phyloP scores from a whole-genome alignment of 495 filamentous ascomycete genomes.

The Astrocystis sublimbata region DNA sequence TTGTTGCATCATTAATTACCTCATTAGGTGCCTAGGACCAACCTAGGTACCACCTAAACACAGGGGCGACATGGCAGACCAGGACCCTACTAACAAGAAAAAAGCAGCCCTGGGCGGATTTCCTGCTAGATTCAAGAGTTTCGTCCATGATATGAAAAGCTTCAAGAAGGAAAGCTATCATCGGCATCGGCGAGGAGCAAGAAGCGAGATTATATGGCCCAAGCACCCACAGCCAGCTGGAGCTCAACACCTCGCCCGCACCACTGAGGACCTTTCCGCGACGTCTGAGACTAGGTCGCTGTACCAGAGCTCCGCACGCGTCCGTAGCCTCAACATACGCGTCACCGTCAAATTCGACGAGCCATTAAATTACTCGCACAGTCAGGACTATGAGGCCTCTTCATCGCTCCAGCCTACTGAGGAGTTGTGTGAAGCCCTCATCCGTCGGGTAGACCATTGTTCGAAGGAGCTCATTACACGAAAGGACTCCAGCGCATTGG shows the following conservation, averaged over 20 bases:
- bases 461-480: conserved; percentile 49
- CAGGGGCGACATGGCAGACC: conserved; percentile 6
- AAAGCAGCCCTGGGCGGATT: conserved; percentile 11
- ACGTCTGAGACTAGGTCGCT: conserved; percentile 19
- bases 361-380: conserved; percentile 43
- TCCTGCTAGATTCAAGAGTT: conserved; percentile 30
- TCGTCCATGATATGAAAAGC: conserved; percentile 33
- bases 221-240: conserved; percentile 13
- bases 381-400: conserved; percentile 43
- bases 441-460: conserved; percentile 50
- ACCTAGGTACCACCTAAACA: too few relatives aligned
- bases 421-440: conserved; percentile 42
- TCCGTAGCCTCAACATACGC: conserved; percentile 35
- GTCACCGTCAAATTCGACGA: conserved; percentile 48
- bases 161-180: conserved; percentile 28
- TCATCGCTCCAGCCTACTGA: conserved; percentile 40
- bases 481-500: conserved; percentile 47
- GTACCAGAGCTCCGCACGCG: conserved; percentile 21
- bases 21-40: too few relatives aligned
- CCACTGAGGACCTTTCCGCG: conserved; percentile 1
- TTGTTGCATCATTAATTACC: neutral
- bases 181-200: conserved; percentile 24
- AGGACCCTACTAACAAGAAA: neutral
- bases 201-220: conserved; percentile 14
- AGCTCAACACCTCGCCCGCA: conserved; percentile 4